Evolutionary conservation across 805 yeast species (phyloP), one percentile per base, ranked within the genome.

Genomic region (Starmerella cellae): DNA sequence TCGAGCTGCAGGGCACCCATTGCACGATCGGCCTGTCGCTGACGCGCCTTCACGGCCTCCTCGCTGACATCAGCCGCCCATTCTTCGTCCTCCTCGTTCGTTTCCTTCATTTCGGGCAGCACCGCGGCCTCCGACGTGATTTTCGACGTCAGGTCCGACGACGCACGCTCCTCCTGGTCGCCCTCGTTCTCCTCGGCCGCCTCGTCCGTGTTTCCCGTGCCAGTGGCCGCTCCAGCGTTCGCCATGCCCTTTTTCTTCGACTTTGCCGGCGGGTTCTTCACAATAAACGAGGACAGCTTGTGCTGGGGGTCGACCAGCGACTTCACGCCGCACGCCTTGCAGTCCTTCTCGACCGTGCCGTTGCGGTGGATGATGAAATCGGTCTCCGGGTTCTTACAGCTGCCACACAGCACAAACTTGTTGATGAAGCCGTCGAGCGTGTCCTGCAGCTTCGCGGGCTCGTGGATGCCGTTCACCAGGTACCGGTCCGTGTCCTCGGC

Each of bases 61-160:
- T 82, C 91, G 38, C 94, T 82, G 74, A 87, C 83, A 63, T 88
- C 98, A 34, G 87, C 95, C 17, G 95, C 84, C 97, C 97, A 88
- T 52, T 83, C 94, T 53, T 82, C 96, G 59, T 85, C 95, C 50
- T 78, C 77, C 42, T 82, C 80, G 48, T 52, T 53, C 20, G 47
- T 28, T 38, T 53, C 58, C 37, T 65, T 69, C 46, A 75, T 73
- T 38, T 73, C 73, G 29, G 74, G 69, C 46, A 82, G 67, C 31
- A 69, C 73, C 11, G 84, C 79, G 18, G 91, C 93, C 61, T 82
- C 93, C 36, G 91, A 84, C 60, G 75, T 79, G 68, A 81, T 79
- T 58, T 79, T 79, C 59, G 76, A 73, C 35, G 91, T 77, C 52
- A 82, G 70, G 42, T 74, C 79, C 58, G 81, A 88, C 50, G 79